Evolutionary conservation across 176 grass and related monocot species (phyloP).

Genomic region (Olyra latifolia): DNA sequence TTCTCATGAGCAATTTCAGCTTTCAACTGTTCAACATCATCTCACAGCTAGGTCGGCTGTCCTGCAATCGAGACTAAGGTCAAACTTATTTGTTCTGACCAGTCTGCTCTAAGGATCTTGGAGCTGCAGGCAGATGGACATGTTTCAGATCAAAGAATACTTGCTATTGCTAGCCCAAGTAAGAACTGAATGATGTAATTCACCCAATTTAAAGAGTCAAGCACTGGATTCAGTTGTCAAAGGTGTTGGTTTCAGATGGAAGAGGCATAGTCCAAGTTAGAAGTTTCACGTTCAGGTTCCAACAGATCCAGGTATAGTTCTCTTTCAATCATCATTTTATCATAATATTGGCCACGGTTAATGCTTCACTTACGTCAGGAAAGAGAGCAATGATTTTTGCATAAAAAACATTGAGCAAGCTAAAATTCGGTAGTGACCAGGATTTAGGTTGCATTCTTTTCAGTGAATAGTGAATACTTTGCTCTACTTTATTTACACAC

Average conservation of each 20-base stretch:
- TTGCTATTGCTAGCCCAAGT: not conserved
- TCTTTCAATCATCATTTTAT: not conserved
- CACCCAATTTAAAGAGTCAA: not conserved
- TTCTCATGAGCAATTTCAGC: slow-evolving; percentile 26
- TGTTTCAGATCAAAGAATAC: slow-evolving; percentile 27
- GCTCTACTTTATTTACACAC: not conserved
- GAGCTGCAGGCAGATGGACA: slow-evolving; percentile 39
- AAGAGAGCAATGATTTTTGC: not conserved
- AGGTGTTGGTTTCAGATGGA: not conserved
- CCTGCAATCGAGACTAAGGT: not conserved
- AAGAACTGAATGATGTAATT: not conserved
- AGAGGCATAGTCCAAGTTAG: not conserved
- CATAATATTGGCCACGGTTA: not conserved
- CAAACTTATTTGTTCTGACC: slow-evolving; percentile 41
- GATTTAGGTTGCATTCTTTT: not conserved
- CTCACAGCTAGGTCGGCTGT: slow-evolving; percentile 17
- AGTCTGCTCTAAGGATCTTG: slow-evolving; percentile 47
- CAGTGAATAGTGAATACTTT: not conserved
- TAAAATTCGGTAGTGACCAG: not conserved
- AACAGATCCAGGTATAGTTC: not conserved
- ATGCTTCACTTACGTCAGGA: not conserved
- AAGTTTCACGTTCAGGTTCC: not conserved
- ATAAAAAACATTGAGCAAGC: not conserved
- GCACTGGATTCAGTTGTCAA: not conserved
- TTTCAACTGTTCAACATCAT: slow-evolving; percentile 29